A percentile compares a stretch with the other conserved stretches of the same genome.
phyloP scores from a whole-genome alignment of 2,329 filamentous ascomycete species.

The Mycosphaerella sp. region DNA sequence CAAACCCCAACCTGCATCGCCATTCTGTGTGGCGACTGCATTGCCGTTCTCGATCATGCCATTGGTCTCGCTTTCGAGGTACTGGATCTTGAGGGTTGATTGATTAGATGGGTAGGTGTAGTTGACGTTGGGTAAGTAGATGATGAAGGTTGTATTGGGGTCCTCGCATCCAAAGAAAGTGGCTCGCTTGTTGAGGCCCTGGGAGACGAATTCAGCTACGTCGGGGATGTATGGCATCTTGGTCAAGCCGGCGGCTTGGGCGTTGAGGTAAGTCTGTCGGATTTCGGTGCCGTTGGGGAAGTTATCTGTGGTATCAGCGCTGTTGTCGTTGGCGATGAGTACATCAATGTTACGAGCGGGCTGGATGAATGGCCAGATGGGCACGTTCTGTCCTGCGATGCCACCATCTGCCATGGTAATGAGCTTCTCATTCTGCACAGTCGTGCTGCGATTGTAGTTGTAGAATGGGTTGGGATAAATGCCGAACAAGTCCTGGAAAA shows the following conservation, averaged over 20 bases:
- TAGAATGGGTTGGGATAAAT: slow-evolving; percentile 59
- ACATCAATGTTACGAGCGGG: slow-evolving; percentile 52
- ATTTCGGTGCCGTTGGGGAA: slow-evolving; percentile 59
- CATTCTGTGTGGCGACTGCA: slow-evolving; percentile 37
- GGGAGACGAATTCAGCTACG: slow-evolving; percentile 51
- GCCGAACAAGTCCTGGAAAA: slow-evolving; percentile 41
- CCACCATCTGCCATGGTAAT: slow-evolving; percentile 50
- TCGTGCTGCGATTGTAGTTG: slow-evolving; percentile 42
- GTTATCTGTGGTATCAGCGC: slow-evolving; percentile 52
- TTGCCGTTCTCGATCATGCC: slow-evolving; percentile 40
- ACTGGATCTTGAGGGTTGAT: slow-evolving; percentile 34
- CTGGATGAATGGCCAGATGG: slow-evolving; percentile 49
- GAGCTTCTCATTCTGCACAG: slow-evolving; percentile 34
- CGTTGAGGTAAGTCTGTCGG: slow-evolving; percentile 53
- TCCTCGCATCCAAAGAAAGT: slow-evolving; percentile 59
- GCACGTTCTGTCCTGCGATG: slow-evolving; percentile 47
- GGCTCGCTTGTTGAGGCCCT: slow-evolving; percentile 54
- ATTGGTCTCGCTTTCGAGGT: slow-evolving; percentile 33
- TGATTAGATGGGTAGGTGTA: slow-evolving; percentile 36
- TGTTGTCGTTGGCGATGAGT: slow-evolving; percentile 60
- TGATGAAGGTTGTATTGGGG: slow-evolving; percentile 31
- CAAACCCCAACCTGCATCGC: slow-evolving; percentile 33
- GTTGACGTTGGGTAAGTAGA: slow-evolving; percentile 43
- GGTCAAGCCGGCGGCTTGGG: slow-evolving; percentile 46
- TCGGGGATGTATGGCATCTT: slow-evolving; percentile 56